A percentile compares a stretch with the other conserved stretches of the same genome.
Conservation (phyloP, 2,329 filamentous ascomycete genomes). For the Grosmannia serpens region DNA sequence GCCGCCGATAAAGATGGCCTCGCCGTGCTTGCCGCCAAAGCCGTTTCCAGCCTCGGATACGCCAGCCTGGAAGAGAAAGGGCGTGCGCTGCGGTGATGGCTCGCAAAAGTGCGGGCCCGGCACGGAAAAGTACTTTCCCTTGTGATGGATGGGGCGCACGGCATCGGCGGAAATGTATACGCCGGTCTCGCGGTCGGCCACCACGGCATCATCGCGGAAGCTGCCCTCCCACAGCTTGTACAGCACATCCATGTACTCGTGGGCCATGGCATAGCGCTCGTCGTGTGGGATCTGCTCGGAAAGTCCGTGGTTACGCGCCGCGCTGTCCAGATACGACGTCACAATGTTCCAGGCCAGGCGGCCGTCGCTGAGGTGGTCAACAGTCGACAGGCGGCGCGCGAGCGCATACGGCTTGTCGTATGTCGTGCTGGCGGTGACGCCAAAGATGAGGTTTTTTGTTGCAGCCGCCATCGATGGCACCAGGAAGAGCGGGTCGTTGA, state of each 20-base stretch:
- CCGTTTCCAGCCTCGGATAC: conserved; percentile 12
- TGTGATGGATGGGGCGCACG: conserved; percentile 5
- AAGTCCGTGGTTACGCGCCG: conserved; percentile 10
- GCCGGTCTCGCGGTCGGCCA: neutral
- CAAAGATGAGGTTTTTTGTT: conserved; percentile 7
- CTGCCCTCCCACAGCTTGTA: conserved; percentile 12
- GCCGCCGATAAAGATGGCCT: conserved; percentile 13
- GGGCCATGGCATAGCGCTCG: conserved; percentile 12
- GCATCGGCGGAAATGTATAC: neutral
- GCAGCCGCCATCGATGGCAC: conserved; percentile 10
- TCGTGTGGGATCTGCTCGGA: conserved; percentile 11
- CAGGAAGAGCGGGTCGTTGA: conserved; percentile 7
- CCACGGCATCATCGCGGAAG: conserved; percentile 5
- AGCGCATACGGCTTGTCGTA: conserved; percentile 8
- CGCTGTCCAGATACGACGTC: conserved; percentile 10
- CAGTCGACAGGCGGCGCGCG: conserved; percentile 5
- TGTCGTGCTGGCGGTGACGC: conserved; percentile 5
- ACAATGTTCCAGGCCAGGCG: conserved; percentile 14
- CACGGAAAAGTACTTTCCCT: conserved; percentile 3
- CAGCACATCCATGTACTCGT: conserved; percentile 13
- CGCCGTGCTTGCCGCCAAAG: conserved; percentile 14
- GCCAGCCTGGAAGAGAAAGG: conserved; percentile 15
- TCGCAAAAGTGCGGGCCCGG: neutral
- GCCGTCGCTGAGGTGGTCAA: conserved; percentile 8
- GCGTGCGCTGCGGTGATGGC: conserved; percentile 10